phyloP scores from a whole-genome alignment of 164 flowering plant genomes.

The Hamamelis virginiana region DNA sequence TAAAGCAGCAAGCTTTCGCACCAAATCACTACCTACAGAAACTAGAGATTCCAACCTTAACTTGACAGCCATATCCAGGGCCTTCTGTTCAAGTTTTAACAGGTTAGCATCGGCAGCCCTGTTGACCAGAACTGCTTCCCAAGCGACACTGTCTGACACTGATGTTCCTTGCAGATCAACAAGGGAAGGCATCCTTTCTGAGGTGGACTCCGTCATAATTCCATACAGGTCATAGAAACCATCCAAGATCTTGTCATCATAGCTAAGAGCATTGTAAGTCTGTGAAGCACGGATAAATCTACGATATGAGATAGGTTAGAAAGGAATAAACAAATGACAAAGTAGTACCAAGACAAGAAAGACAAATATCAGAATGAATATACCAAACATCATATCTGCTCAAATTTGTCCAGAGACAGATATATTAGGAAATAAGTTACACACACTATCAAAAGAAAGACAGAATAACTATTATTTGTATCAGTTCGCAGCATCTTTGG shows the following conservation, averaged over 20 bases:
- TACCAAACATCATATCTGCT: slow-evolving; percentile 6
- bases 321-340: slow-evolving; percentile 21
- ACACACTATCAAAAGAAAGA: not conserved
- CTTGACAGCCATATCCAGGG: slow-evolving; percentile 54
- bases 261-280: slow-evolving; percentile 87
- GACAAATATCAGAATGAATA: not conserved
- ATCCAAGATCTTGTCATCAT: slow-evolving; percentile 93
- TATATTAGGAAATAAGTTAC: not conserved
- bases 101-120: slow-evolving; percentile 75
- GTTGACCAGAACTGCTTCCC: slow-evolving; percentile 90
- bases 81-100: slow-evolving; percentile 71
- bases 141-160: slow-evolving; percentile 59
- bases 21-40: slow-evolving; percentile 38
- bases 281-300: slow-evolving; percentile 66
- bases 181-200: slow-evolving; percentile 88
- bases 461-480: too few relatives aligned
- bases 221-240: slow-evolving; percentile 97
- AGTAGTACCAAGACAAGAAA: not conserved
- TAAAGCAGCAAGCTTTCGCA: slow-evolving; percentile 63
- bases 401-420: not conserved
- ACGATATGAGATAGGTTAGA: slow-evolving; percentile 52
- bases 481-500: too few relatives aligned
- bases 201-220: slow-evolving; percentile 47
- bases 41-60: slow-evolving; percentile 45
- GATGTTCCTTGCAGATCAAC: slow-evolving; percentile 83